A percentile compares a stretch with the other conserved stretches of the same genome.
phyloP scores from a whole-genome alignment of 1,284 basidiomycete genomes.

The Amylostereum areolatum region DNA sequence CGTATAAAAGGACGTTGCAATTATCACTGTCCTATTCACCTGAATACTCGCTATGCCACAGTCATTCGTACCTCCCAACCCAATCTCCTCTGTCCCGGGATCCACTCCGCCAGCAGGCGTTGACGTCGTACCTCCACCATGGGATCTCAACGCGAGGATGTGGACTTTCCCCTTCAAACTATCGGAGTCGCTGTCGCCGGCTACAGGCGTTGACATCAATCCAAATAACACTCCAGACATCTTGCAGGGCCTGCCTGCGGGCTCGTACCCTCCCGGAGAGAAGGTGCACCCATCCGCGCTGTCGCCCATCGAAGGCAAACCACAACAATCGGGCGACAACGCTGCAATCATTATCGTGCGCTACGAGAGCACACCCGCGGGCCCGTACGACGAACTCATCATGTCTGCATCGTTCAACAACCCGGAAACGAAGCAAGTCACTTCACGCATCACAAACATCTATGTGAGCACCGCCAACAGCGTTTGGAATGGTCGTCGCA shows the following conservation, averaged over 20 bases:
- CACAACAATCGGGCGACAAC: slow-evolving; percentile 6
- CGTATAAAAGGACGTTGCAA: too few species aligned
- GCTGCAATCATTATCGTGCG: slow-evolving; percentile 3
- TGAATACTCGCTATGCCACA: not conserved
- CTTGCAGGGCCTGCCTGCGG: slow-evolving; percentile 8
- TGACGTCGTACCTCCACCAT: slow-evolving; percentile 2
- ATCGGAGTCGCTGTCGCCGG: not conserved
- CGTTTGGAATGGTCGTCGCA: slow-evolving; percentile 11
- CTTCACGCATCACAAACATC: slow-evolving; percentile 9
- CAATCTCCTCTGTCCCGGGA: not conserved
- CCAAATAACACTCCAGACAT: slow-evolving; percentile 4
- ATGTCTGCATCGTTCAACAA: not conserved
- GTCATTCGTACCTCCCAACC: not conserved
- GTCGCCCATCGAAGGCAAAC: slow-evolving; percentile 1
- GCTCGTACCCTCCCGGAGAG: slow-evolving; percentile 9
- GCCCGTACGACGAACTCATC: not conserved
- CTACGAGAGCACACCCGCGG: slow-evolving; percentile 9
- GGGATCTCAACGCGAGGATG: slow-evolving; percentile 5
- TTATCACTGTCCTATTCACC: too few species aligned
- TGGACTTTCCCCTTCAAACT: slow-evolving; percentile 2
- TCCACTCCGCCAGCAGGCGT: not conserved
- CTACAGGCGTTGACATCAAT: not conserved
- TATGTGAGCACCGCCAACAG: slow-evolving; percentile 9
- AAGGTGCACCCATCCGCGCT: slow-evolving; percentile 9
- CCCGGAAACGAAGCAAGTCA: slow-evolving; percentile 1